Conservation (phyloP, 768 basidiomycete genomes). For the Serendipita sp. region DNA sequence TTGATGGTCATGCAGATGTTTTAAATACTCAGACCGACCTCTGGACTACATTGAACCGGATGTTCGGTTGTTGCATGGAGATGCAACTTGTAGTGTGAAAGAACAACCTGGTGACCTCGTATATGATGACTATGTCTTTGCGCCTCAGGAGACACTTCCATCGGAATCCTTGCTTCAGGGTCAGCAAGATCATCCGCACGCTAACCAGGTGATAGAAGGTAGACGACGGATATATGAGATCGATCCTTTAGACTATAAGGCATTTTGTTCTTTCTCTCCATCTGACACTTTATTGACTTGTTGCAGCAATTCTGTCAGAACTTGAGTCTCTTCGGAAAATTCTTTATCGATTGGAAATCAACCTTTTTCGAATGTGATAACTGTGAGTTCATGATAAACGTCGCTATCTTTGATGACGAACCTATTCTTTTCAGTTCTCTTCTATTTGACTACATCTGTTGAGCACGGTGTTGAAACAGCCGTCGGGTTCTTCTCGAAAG, state of each 20-base stretch:
- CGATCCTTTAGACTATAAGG: constrained; percentile 28
- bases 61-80: not conserved
- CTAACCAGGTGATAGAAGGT: not conserved
- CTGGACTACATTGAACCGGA: not conserved
- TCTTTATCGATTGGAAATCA: constrained; percentile 98
- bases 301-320: constrained; percentile 89
- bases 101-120: constrained; percentile 20
- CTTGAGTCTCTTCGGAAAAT: constrained; percentile 84
- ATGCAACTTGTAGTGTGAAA: not conserved
- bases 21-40: constrained; percentile 50
- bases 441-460: constrained; percentile 83
- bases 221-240: not conserved
- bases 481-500: constrained; percentile 72
- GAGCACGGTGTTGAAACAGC: constrained; percentile 27
- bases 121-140: constrained; percentile 29
- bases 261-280: constrained; percentile 20
- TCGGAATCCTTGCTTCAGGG: no score
- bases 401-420: not conserved
- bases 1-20: constrained; percentile 43
- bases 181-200: not conserved
- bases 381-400: constrained; percentile 32
- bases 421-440: constrained; percentile 41
- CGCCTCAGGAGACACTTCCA: not conserved
- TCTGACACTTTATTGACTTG: not conserved
- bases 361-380: constrained; percentile 82